Base-by-base conservation (phyloP, 1,139 yeast species). In the Geotrichum klebahnii region DNA sequence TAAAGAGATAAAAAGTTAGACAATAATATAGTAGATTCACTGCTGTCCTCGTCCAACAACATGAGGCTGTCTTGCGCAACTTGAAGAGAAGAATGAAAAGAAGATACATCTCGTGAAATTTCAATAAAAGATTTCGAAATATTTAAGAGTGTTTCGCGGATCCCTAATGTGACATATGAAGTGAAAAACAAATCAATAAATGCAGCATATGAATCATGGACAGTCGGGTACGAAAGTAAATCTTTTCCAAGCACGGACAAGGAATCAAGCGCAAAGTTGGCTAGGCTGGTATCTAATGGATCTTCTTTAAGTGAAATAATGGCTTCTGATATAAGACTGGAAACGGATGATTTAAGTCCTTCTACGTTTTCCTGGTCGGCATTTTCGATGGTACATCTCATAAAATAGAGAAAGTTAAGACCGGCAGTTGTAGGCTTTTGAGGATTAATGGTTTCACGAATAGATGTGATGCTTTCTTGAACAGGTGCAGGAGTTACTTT, bases 401-500 rank as follows among this genome's bases (percentile, higher is more conserved):
- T 33, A n/a, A 51, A 48, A n/a, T 32, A 35, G 36, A 20, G 43
- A 26, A 35, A 44, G 44, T 16, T 41, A 17, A 33, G 8, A 20
- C 44, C 39, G 3, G 47, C 35, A 12, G 26, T 36, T 20, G 38
- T 10, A 1, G 50, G 46, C 16, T 26, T 17, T 24, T 44, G 51
- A 14, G 46, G 43, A n/a, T 47, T 33, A 3, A 47, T 28, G 9
- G 41, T 23, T 1, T 22, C 2, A 12, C 40, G 24, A 35, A 62
- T 39, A 14, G 50, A 52, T 5, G 52, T 34, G 3, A 57, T 53
- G 26, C 61, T 48, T 6, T 53, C 54, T 34, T 58, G 40, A 6
- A 55, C 51, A 1, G 65, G 49, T 14, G 60, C 54, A 4, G 64
- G 48, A 14, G 42, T 29, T 12, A 33, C 31, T 28, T 32, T 36